Evolutionary conservation across 495 filamentous ascomycete genomes (phyloP), one percentile per base, ranked within the genome.

Genomic region (Lasiosphaeris hirsuta): DNA sequence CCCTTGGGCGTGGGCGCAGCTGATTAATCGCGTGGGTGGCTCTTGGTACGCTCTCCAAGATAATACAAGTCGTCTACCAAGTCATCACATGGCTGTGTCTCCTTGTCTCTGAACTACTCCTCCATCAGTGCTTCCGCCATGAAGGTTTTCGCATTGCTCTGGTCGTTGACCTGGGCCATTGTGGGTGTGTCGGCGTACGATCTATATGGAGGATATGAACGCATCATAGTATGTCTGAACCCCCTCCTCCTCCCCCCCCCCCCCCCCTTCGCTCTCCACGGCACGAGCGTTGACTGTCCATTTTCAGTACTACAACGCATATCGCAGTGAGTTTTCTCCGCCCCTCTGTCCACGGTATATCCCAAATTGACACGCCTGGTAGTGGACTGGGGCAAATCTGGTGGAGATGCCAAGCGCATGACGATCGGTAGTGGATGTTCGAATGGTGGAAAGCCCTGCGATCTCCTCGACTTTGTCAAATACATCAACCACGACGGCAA

Each of bases 131-230:
- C 23, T 30, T 23, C 45, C 15, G 23, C n/a, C 46, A 49, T 49
- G 46, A 49, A 49, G 2, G n/a, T 49, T 33, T 49, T 49, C 23
- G 33, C 19, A 37, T 14, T 49, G 17, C 33, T 49, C 23, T 49
- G 46, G 46, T n/a, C 33, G 19, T 30, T 49, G 46, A 10, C 10
- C 33, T 49, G 46, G 46, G 23, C 46, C 8, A 17, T 49, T 49
- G 46, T 14, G 23, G n/a, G 46, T 49, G 46, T 49, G 18, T 49
- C 33, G 19, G 19, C 46, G 18, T 49, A 49, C n/a, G 46, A 49
- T 49, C 46, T 49, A 1, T 49, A 49, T 33, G 46, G 46, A 35
- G 46, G 23, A 49, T 49, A 49, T 49, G 46, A 49, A 37, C 46
- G 46, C 7, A 14, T 49, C 33, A 49, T 49, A 30, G 23, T 30